Conservation (phyloP, 306 rosid species). For the Corylus avellana region DNA sequence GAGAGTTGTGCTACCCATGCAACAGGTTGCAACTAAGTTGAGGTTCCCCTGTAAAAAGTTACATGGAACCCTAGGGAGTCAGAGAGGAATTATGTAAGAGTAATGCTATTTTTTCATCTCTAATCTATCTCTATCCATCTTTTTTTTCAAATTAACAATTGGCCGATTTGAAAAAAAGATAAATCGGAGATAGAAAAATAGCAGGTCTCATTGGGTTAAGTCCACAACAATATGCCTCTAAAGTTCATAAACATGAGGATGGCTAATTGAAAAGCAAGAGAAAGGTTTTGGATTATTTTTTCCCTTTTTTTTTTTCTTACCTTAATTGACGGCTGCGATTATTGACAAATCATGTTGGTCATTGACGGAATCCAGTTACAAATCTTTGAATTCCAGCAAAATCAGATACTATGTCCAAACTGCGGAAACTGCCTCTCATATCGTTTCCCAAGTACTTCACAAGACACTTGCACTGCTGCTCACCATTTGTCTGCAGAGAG, state of each 20-base stretch:
- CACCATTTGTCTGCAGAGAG: conserved; percentile 75
- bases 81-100: no score
- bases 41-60: no score
- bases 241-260: background rate
- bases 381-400: conserved; percentile 75
- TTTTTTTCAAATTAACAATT: no score
- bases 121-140: no score
- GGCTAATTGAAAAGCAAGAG: background rate
- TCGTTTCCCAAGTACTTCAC: conserved; percentile 59
- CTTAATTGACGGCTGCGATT: background rate
- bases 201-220: no score
- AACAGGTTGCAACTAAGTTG: no score
- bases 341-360: conserved; percentile 21
- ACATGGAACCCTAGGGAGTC: no score
- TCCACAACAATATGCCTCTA: background rate
- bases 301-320: background rate
- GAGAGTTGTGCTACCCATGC: no score
- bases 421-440: conserved; percentile 49
- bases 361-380: conserved; percentile 61
- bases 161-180: no score
- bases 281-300: background rate
- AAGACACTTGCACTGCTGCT: conserved; percentile 70
- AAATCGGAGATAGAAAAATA: no score
- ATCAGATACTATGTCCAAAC: conserved; percentile 59
- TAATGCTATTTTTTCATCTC: no score